Evolutionary conservation across 495 filamentous ascomycete genomes (phyloP).

Genomic region (Staphylotrichum longicolle): DNA sequence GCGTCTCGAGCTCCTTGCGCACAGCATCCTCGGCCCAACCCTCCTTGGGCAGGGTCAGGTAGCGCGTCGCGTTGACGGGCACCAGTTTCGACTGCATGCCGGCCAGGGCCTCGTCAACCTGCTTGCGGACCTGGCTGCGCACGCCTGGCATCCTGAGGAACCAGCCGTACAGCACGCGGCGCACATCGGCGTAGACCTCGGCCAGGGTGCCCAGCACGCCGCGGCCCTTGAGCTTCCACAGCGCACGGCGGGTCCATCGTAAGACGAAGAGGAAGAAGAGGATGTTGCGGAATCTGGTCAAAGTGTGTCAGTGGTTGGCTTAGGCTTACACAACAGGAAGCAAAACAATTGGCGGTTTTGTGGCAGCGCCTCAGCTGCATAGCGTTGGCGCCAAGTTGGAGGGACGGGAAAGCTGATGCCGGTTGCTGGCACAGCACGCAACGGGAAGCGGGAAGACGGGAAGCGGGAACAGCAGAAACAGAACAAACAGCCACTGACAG

Average conservation of each 20-base stretch:
- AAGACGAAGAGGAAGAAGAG: constrained; percentile 88
- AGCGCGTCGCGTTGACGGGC: constrained; percentile 67
- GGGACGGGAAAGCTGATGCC: background rate
- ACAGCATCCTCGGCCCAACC: constrained; percentile 81
- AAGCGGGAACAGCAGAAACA: background rate
- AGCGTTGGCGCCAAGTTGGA: constrained; percentile 6
- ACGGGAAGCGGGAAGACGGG: background rate
- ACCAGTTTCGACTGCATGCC: constrained; percentile 83
- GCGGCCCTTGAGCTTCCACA: constrained; percentile 82
- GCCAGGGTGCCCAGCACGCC: constrained; percentile 76
- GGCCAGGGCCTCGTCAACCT: constrained; percentile 69
- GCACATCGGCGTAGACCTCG: constrained; percentile 66
- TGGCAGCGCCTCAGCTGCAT: background rate
- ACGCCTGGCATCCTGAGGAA: constrained; percentile 86
- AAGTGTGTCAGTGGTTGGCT: constrained; percentile 15
- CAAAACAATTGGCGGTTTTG: background rate
- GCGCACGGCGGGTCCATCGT: constrained; percentile 76
- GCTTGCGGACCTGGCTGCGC: constrained; percentile 73
- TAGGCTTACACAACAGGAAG: too few relatives aligned
- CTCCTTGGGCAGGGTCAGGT: constrained; percentile 76
- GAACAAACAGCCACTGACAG: constrained; percentile 57
- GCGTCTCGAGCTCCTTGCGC: constrained; percentile 71
- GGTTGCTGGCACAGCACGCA: too few relatives aligned
- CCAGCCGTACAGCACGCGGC: constrained; percentile 72
- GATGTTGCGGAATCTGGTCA: constrained; percentile 72